Evolutionary conservation across 2,329 filamentous ascomycete genomes (phyloP).

Genomic region (Cyanodermella asteris): DNA sequence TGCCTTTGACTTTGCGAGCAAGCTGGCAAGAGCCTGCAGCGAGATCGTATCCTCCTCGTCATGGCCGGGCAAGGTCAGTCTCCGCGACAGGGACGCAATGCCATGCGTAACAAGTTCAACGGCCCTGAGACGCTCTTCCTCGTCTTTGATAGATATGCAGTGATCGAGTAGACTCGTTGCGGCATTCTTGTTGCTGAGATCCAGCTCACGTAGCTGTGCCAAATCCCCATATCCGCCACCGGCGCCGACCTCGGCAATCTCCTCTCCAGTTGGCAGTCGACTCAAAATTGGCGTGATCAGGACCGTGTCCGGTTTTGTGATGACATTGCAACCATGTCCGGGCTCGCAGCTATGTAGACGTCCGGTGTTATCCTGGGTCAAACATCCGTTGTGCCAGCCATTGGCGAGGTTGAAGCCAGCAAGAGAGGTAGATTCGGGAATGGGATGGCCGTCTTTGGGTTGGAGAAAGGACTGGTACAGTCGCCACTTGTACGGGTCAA

Average conservation of each 20-base stretch:
- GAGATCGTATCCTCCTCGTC: background rate
- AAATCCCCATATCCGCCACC: slow-evolving; percentile 64
- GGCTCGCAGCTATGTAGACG: slow-evolving; percentile 75
- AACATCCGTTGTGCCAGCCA: slow-evolving; percentile 41
- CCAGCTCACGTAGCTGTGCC: slow-evolving; percentile 43
- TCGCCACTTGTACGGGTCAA: slow-evolving; percentile 57
- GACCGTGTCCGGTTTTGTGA: slow-evolving; percentile 33
- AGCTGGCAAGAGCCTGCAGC: too few species aligned
- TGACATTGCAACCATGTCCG: slow-evolving; percentile 25
- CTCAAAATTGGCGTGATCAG: slow-evolving; percentile 61
- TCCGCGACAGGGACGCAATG: too few species aligned
- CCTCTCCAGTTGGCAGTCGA: slow-evolving; percentile 33
- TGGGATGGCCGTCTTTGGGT: slow-evolving; percentile 17
- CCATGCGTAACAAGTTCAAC: too few species aligned
- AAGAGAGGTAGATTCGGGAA: slow-evolving; percentile 42
- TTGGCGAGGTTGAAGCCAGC: slow-evolving; percentile 61
- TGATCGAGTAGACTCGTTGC: slow-evolving; percentile 31
- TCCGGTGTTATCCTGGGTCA: slow-evolving; percentile 40
- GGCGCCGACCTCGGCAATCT: slow-evolving; percentile 51
- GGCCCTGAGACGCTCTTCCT: slow-evolving; percentile 11
- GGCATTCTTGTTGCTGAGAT: slow-evolving; percentile 27
- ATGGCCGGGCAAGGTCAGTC: too few species aligned
- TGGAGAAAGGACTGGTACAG: slow-evolving; percentile 46
- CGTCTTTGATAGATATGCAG: slow-evolving; percentile 20
- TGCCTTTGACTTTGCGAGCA: too few species aligned